These are phyloP conservation scores for Solanum sitiens DNA, from an alignment of 257 asterid genomes.

Conservation along the genomic window DNA sequence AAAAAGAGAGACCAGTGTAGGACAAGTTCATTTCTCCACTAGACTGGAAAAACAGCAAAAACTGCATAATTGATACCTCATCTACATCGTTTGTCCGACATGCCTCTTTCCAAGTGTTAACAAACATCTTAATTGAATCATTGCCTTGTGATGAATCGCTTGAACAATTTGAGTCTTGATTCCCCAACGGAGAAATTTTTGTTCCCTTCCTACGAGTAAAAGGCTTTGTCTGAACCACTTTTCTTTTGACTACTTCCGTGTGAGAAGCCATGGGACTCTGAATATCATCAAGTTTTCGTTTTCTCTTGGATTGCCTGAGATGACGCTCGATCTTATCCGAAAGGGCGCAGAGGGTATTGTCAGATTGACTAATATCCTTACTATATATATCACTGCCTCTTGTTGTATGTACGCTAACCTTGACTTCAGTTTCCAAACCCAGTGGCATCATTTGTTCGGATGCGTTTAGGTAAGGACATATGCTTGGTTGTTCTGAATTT, in stretches of 20 bases:
- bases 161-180: constrained; percentile 1
- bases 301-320: neutral
- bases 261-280: constrained; percentile 21
- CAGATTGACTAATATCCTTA: constrained; percentile 16
- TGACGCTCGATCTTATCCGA: neutral
- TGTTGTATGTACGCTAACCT: no score
- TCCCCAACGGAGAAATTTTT: neutral
- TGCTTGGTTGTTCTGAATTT: constrained; percentile 18
- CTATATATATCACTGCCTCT: neutral
- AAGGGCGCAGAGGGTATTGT: constrained; percentile 6
- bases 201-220: neutral
- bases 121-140: constrained; percentile 48
- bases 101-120: constrained; percentile 73
- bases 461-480: constrained; percentile 90
- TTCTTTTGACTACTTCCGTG: constrained; percentile 20
- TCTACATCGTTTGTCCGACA: constrained; percentile 36
- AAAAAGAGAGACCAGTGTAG: neutral
- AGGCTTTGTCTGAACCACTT: neutral
- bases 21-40: neutral
- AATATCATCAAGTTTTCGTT: constrained; percentile 33
- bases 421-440: constrained; percentile 27
- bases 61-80: constrained; percentile 39
- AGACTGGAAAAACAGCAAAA: neutral
- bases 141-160: constrained; percentile 17
- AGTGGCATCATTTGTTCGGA: constrained; percentile 72